Percentiles rank a stretch among this genome's conserved stretches.
Conservation (phyloP, 306 rosid genomes). For the Amphicarpaea edgeworthii region DNA sequence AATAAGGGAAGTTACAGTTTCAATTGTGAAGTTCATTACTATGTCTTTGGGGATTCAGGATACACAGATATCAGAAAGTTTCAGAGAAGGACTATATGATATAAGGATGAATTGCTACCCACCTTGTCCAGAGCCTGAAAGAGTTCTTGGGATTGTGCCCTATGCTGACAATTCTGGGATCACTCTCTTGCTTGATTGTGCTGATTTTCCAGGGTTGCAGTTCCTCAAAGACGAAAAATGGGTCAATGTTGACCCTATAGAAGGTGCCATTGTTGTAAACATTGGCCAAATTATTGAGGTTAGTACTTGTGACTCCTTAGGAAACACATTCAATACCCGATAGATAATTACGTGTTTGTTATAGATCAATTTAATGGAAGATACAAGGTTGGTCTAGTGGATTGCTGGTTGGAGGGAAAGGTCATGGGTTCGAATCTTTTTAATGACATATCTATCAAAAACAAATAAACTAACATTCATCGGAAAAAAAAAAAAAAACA, state of each 20-base stretch:
- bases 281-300: constrained; percentile 60
- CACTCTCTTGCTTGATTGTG: constrained; percentile 56
- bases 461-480: too few relatives aligned
- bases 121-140: constrained; percentile 60
- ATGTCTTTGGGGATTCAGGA: constrained; percentile 50
- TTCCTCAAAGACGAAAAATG: constrained; percentile 55
- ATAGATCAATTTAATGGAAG: not conserved
- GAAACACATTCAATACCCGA: not conserved
- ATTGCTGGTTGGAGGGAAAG: too few relatives aligned
- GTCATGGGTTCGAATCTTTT: too few relatives aligned
- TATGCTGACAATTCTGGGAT: constrained; percentile 60
- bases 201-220: constrained; percentile 55
- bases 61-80: constrained; percentile 49
- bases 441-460: too few relatives aligned
- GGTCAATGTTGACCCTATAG: constrained; percentile 54
- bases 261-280: constrained; percentile 57
- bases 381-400: too few relatives aligned
- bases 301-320: constrained; percentile 22
- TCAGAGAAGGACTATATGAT: constrained; percentile 49
- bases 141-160: constrained; percentile 57
- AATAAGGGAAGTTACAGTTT: constrained; percentile 43
- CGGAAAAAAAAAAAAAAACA: too few relatives aligned
- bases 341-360: not conserved
- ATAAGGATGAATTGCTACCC: constrained; percentile 62
- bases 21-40: constrained; percentile 54